Evolutionary conservation across 2,329 filamentous ascomycete species (phyloP), one percentile per base, ranked within the genome.

Genomic region (Cladophialophora psammophila): DNA sequence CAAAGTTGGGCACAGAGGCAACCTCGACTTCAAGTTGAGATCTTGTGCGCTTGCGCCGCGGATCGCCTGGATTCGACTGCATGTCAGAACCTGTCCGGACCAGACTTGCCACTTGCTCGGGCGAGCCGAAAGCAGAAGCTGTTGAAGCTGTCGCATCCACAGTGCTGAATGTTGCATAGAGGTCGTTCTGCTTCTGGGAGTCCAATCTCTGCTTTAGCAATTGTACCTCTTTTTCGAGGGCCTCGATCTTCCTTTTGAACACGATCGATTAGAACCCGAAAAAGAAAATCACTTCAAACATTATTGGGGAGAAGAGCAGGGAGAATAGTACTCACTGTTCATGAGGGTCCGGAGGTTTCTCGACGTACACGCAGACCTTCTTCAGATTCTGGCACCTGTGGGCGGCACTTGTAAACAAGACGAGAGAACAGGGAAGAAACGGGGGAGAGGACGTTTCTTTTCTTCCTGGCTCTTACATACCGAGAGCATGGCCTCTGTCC

Each of bases 281-380:
- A 38, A 48, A 32, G 26, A 36, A 3, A n/a, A 6, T 12, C 38
- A 26, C 26, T 26, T 26, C 26, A 26, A 26, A 26, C 26, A 26
- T 26, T 26, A 26, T 26, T 26, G 26, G 45, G 8, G n/a, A 18
- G 13, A 0, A 15, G 15, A 15, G 18, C 8, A 45, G 18, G 18
- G n/a, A 18, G 42, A 26, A 1, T 12, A 18, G 57, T 32, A 6
- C 58, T 36, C 56, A 67, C 65, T 68, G 34, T 63, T 69, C 69
- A 63, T 67, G 56, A 1, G 65, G 60, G 31, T 69, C 60, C 35
- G 56, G 64, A 0, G 78, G 78, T 12, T 74, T 70, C 18, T 78
- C 76, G 48, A 78, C 77, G 65, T 79, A 79, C 0, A 78, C 66
- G 26, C 78, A 80, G 70, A 72, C 72, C n/a, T 78, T 79, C 10